These are phyloP conservation scores for Stagonosporopsis chrysanthemi DNA, from an alignment of 2,329 filamentous ascomycete species.

Conservation along the genomic window DNA sequence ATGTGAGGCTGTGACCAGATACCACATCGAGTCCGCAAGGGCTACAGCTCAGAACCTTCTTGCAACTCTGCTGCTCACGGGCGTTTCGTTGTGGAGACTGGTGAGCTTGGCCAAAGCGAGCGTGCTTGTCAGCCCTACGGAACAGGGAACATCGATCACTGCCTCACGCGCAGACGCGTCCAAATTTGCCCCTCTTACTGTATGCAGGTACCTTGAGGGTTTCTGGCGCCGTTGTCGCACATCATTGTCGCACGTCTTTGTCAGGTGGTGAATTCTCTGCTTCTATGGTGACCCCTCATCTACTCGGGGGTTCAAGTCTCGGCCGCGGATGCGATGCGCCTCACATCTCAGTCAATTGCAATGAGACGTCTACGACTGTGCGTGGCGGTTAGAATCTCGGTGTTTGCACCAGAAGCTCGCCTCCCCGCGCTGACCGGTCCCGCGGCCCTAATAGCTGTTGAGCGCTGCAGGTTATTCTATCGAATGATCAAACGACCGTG, in stretches of 20 bases:
- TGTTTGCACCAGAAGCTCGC: slow-evolving; percentile 36
- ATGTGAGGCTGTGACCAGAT: too few relatives aligned
- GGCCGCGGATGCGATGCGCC: slow-evolving; percentile 44
- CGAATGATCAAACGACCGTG: slow-evolving; percentile 35
- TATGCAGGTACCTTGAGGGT: slow-evolving; percentile 42
- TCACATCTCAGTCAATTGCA: slow-evolving; percentile 18
- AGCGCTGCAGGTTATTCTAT: slow-evolving; percentile 29
- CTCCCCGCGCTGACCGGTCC: slow-evolving; percentile 31
- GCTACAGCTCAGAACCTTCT: not conserved
- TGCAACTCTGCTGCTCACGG: not conserved
- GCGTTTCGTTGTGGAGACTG: slow-evolving; percentile 1
- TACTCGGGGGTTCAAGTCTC: slow-evolving; percentile 27
- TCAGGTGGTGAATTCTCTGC: slow-evolving; percentile 34
- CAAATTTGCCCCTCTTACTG: slow-evolving; percentile 3
- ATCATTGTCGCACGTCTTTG: slow-evolving; percentile 30
- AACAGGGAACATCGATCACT: slow-evolving; percentile 17
- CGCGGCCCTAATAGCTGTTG: slow-evolving; percentile 20
- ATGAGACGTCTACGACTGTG: slow-evolving; percentile 28
- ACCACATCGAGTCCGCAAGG: not conserved
- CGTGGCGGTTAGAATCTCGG: slow-evolving; percentile 37
- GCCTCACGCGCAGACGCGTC: slow-evolving; percentile 9
- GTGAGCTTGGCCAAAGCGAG: slow-evolving; percentile 13
- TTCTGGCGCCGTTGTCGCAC: slow-evolving; percentile 11
- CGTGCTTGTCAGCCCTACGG: slow-evolving; percentile 29
- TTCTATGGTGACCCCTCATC: slow-evolving; percentile 26